phyloP scores from a whole-genome alignment of 257 asterid species.

The Orobanche coerulescens region DNA sequence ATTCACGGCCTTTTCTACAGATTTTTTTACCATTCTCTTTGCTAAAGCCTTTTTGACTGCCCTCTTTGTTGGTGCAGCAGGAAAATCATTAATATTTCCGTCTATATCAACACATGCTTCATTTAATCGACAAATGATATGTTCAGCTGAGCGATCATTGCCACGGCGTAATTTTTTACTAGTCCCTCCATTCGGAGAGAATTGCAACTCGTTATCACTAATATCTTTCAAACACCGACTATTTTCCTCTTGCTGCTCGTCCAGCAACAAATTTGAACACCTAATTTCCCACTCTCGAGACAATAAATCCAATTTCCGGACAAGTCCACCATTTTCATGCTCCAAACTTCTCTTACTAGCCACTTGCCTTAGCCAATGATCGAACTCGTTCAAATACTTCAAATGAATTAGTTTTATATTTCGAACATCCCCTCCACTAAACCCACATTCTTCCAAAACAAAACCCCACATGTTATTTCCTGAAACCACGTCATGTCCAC shows the following conservation, averaged over 20 bases:
- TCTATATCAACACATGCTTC: not conserved
- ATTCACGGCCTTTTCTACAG: not conserved
- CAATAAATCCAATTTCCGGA: slow-evolving; percentile 37
- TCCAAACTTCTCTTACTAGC: slow-evolving; percentile 23
- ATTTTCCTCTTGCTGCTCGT: slow-evolving; percentile 8
- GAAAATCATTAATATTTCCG: slow-evolving; percentile 8
- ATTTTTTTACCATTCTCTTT: slow-evolving; percentile 15
- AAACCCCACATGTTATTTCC: slow-evolving; percentile 46
- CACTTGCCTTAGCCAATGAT: slow-evolving; percentile 39
- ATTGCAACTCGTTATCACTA: not conserved
- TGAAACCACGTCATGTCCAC: slow-evolving; percentile 41
- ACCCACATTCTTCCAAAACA: slow-evolving; percentile 52
- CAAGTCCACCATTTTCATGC: slow-evolving; percentile 24
- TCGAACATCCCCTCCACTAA: slow-evolving; percentile 24
- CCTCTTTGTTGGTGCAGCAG: slow-evolving; percentile 22
- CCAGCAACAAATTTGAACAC: slow-evolving; percentile 15
- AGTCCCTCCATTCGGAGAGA: slow-evolving; percentile 1
- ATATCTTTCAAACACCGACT: slow-evolving; percentile 6
- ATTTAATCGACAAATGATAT: not conserved
- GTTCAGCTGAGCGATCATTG: not conserved
- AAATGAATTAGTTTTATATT: slow-evolving; percentile 39
- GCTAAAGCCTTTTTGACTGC: not conserved
- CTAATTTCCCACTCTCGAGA: slow-evolving; percentile 33
- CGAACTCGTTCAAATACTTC: slow-evolving; percentile 55
- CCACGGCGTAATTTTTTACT: not conserved